Evolutionary conservation across 805 yeast genomes (phyloP).

Genomic region (Kodamaea leandrae): DNA sequence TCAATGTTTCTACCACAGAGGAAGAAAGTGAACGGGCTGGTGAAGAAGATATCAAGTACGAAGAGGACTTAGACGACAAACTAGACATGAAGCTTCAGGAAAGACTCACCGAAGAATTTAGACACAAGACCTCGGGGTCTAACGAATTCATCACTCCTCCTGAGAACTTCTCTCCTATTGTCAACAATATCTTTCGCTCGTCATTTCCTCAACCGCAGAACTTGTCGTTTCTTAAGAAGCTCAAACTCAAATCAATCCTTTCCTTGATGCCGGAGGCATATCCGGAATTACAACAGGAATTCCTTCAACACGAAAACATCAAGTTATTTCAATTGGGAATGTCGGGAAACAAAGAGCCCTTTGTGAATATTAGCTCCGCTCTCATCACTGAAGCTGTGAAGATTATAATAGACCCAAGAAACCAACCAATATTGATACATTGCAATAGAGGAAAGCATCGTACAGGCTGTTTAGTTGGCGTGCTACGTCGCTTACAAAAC

Average conservation of each 20-base stretch:
- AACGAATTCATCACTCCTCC: slow-evolving; percentile 56
- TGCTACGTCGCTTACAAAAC: slow-evolving; percentile 79
- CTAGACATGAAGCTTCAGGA: slow-evolving; percentile 28
- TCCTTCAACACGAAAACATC: slow-evolving; percentile 59
- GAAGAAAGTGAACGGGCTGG: slow-evolving; percentile 24
- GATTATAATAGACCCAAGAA: slow-evolving; percentile 76
- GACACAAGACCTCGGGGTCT: slow-evolving; percentile 5
- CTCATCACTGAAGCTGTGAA: slow-evolving; percentile 76
- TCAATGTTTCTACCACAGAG: slow-evolving; percentile 23
- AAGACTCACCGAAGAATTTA: slow-evolving; percentile 19
- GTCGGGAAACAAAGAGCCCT: slow-evolving; percentile 95
- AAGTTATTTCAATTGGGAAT: slow-evolving; percentile 82
- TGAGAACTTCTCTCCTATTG: slow-evolving; percentile 87
- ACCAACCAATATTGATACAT: slow-evolving; percentile 90
- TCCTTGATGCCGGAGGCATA: slow-evolving; percentile 91
- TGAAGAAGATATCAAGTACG: slow-evolving; percentile 21
- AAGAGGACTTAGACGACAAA: slow-evolving; percentile 43
- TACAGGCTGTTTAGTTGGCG: slow-evolving; percentile 95
- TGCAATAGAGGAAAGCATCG: slow-evolving; percentile 97
- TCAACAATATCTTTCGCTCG: slow-evolving; percentile 70
- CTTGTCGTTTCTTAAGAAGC: slow-evolving; percentile 61
- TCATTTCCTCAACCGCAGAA: slow-evolving; percentile 88
- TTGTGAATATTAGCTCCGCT: slow-evolving; percentile 67
- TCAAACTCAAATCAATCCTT: slow-evolving; percentile 69
- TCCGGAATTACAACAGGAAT: slow-evolving; percentile 71